Percentiles rank a stretch among this genome's conserved stretches.
phyloP scores from a whole-genome alignment of 345 rosid species.

The Gossypium anomalum region DNA sequence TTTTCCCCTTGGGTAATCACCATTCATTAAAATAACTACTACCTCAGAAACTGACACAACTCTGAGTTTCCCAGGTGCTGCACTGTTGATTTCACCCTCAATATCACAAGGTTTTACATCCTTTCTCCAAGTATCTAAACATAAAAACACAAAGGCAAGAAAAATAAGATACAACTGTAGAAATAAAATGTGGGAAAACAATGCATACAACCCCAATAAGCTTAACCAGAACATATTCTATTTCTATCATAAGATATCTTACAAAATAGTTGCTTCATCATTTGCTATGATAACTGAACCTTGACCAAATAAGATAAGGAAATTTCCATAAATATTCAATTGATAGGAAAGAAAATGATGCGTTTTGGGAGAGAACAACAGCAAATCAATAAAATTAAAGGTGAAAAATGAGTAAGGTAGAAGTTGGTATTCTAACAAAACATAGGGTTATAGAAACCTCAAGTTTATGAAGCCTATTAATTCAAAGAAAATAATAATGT shows the following conservation, averaged over 20 bases:
- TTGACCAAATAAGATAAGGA: neutral
- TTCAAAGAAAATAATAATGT: neutral
- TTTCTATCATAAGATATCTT: neutral
- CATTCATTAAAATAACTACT: slow-evolving; percentile 17
- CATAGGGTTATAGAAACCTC: neutral
- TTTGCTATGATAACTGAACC: neutral
- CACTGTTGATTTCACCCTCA: slow-evolving; percentile 57
- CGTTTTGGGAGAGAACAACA: neutral
- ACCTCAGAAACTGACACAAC: slow-evolving; percentile 72
- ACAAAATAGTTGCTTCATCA: neutral
- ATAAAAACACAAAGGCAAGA: neutral
- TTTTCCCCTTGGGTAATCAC: neutral
- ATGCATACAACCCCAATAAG: neutral
- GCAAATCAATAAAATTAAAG: neutral
- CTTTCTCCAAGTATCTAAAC: slow-evolving; percentile 86
- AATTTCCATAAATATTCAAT: too few species aligned
- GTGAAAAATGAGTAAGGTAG: neutral
- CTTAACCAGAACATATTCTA: slow-evolving; percentile 8
- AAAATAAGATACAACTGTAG: slow-evolving; percentile 7
- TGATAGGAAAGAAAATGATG: neutral
- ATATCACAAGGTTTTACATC: slow-evolving; percentile 56
- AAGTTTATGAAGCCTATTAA: neutral
- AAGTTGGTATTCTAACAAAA: neutral
- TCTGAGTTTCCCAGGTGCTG: slow-evolving; percentile 63
- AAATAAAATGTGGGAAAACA: neutral